These are phyloP conservation scores for Prunus mongolica DNA, from an alignment of 306 rosid genomes.

Conservation along the genomic window DNA sequence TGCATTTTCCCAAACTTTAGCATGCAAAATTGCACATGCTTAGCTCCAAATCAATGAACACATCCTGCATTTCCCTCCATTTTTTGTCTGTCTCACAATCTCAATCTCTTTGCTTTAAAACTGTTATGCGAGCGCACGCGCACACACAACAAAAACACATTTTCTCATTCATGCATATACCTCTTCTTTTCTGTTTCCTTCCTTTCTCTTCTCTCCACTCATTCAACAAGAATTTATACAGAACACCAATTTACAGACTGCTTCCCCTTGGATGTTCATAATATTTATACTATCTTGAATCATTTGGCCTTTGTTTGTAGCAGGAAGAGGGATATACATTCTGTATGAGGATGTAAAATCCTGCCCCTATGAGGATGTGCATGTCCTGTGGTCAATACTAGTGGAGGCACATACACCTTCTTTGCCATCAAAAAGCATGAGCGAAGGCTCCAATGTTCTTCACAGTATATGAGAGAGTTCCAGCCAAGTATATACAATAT, in stretches of 20 bases:
- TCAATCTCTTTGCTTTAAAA: not conserved
- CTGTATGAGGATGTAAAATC: slow-evolving; percentile 87
- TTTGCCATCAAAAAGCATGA: slow-evolving; percentile 49
- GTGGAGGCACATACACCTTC: slow-evolving; percentile 66
- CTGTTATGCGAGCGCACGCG: not conserved
- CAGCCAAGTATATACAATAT: slow-evolving; percentile 30
- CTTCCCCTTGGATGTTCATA: too few relatives aligned
- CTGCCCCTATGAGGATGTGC: slow-evolving; percentile 87
- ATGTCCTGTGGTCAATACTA: slow-evolving; percentile 86
- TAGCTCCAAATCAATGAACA: not conserved
- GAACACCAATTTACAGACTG: not conserved
- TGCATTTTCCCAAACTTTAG: slow-evolving; percentile 9
- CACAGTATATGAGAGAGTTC: slow-evolving; percentile 27
- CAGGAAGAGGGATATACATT: slow-evolving; percentile 92
- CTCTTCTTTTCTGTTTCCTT: too few relatives aligned
- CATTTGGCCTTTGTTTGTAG: not conserved
- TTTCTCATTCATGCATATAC: not conserved
- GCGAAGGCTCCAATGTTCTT: slow-evolving; percentile 9
- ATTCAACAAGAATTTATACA: not conserved
- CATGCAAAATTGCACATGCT: not conserved
- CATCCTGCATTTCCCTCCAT: not conserved
- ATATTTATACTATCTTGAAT: not conserved
- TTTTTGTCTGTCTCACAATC: not conserved
- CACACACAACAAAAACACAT: not conserved
- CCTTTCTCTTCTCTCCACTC: too few relatives aligned